Base-by-base conservation (phyloP, 345 rosid species). In the Euphorbia lathyris region DNA sequence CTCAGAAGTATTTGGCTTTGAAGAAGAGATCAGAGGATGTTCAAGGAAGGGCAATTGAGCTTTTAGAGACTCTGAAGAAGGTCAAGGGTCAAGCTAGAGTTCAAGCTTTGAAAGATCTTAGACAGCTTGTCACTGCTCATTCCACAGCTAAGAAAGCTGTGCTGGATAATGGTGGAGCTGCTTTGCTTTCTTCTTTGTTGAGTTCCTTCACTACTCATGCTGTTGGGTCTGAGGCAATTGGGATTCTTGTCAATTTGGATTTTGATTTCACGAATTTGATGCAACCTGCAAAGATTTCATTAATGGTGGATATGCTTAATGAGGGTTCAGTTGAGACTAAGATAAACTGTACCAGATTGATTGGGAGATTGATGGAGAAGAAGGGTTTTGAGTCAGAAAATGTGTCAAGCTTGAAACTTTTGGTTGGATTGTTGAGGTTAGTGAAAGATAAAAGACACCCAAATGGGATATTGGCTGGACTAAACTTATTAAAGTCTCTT, bases 21-120 rank as follows among this genome's bases (percentile, higher is more conserved):
- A 89, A 83, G 87, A 89, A 89, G 81, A 74, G 84, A 60, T 82
- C 91, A 0, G 90, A 84, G 76, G 91, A 89, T 81, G 95, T 89
- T 1, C 91, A 87, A 67, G 95, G 95, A 4, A 58, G 90, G 75
- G 85, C 79, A 0, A 81, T 67, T 57, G 91, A 87, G 81, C 75
- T 89, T 65, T 26, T 89, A 43, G 87, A 80, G 5, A 80, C 78
- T 7, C 76, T 89, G 68, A 87, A 83, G 78, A 87, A 81, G 58
- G 87, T 80, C 8, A 89, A 89, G 74, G 95, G 95, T 47, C 86
- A 87, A 72, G 81, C 87, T 45, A 85, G 89, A 73, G 84, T 89
- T 77, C 86, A 82, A 62, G 85, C 90, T 72, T 68, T 89, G 48
- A 87, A 75, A 72, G 91, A 85, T 77, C 83, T 89, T 22, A 81